A percentile compares a stretch with the other conserved stretches of the same genome.
These are phyloP conservation scores for Alternaria conjuncta DNA, from an alignment of 2,329 filamentous ascomycete genomes.

Conservation along the genomic window DNA sequence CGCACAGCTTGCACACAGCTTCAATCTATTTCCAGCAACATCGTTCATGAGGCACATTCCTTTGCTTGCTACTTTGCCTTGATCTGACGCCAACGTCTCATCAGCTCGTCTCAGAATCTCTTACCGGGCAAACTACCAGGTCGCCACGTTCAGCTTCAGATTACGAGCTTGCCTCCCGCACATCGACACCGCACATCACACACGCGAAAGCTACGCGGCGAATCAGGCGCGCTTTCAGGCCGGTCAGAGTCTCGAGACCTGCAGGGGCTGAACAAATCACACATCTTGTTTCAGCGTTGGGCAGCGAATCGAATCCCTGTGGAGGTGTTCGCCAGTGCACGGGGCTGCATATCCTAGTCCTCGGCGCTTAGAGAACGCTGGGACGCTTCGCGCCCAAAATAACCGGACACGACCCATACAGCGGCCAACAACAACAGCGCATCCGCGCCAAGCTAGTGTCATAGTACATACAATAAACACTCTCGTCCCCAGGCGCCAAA, in stretches of 20 bases:
- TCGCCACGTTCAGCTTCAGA: conserved; percentile 33
- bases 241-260: conserved; percentile 30
- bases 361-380: conserved; percentile 42
- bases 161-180: conserved; percentile 33
- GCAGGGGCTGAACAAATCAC: conserved; percentile 48
- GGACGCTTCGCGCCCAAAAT: conserved; percentile 36
- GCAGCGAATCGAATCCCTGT: conserved; percentile 26
- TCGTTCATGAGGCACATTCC: conserved; percentile 14
- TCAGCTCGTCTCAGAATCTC: conserved; percentile 37
- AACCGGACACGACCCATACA: conserved; percentile 31
- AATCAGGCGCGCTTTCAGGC: conserved; percentile 32
- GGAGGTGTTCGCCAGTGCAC: conserved; percentile 26
- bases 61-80: conserved; percentile 20
- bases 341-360: conserved; percentile 20
- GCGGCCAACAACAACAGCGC: conserved; percentile 43
- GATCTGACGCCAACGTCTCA: conserved; percentile 30
- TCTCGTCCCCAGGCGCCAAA: conserved; percentile 32
- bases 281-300: conserved; percentile 40
- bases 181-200: conserved; percentile 34
- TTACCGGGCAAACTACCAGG: conserved; percentile 26
- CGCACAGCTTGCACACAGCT: conserved; percentile 30
- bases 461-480: conserved; percentile 43
- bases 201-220: conserved; percentile 24
- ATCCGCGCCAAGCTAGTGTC: conserved; percentile 34
- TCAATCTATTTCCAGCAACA: conserved; percentile 31